phyloP scores from a whole-genome alignment of 2,329 filamentous ascomycete genomes.

The Chalaropsis ovoidea region DNA sequence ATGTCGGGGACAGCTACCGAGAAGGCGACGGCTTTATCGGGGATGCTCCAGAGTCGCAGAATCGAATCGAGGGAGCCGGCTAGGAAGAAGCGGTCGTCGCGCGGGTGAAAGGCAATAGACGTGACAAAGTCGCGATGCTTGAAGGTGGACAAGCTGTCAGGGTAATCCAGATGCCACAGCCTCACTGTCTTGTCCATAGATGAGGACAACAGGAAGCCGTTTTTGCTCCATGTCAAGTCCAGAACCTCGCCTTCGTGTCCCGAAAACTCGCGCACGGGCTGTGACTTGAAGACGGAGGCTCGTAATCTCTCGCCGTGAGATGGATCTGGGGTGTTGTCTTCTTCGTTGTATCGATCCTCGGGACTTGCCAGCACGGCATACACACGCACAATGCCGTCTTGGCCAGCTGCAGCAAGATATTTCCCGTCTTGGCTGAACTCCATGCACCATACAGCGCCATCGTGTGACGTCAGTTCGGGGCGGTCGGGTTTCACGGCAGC shows the following conservation, averaged over 20 bases:
- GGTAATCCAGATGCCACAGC: constrained; percentile 78
- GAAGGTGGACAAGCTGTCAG: constrained; percentile 85
- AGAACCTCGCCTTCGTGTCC: constrained; percentile 80
- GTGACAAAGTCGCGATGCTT: constrained; percentile 93
- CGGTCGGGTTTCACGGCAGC: constrained; percentile 7
- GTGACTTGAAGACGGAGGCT: constrained; percentile 78
- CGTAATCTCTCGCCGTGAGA: constrained; percentile 57
- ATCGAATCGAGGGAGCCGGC: constrained; percentile 86
- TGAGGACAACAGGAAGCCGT: constrained; percentile 89
- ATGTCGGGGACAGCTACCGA: constrained; percentile 69
- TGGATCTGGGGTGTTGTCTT: constrained; percentile 46
- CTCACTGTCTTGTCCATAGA: constrained; percentile 98
- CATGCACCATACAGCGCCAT: constrained; percentile 75
- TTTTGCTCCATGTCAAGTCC: constrained; percentile 97
- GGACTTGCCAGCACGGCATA: constrained; percentile 79
- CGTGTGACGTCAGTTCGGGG: constrained; percentile 34
- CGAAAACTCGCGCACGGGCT: constrained; percentile 66
- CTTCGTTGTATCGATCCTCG: constrained; percentile 69
- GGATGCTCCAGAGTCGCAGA: constrained; percentile 88
- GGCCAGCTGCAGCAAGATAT: constrained; percentile 84
- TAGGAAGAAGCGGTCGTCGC: constrained; percentile 91
- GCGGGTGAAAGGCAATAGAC: constrained; percentile 86
- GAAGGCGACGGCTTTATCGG: constrained; percentile 86
- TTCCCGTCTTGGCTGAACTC: constrained; percentile 88
- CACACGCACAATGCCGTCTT: constrained; percentile 73